Evolutionary conservation across 495 filamentous ascomycete genomes (phyloP), one percentile per base, ranked within the genome.

Genomic region (Immersiella caudata): DNA sequence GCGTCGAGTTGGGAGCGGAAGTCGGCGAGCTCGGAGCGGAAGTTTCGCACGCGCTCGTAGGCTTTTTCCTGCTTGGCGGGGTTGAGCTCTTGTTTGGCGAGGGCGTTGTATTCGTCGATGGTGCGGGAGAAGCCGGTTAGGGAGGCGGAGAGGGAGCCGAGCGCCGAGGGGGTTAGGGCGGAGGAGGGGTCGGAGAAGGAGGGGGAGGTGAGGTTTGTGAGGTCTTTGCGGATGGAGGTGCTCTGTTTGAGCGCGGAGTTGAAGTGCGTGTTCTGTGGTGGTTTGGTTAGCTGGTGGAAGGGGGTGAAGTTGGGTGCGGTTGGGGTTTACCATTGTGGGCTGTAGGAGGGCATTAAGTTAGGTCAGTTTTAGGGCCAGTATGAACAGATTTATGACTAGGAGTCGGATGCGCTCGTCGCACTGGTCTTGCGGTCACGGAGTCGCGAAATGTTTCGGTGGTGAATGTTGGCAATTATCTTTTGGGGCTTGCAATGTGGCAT

Each of bases 181-280:
- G 51, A 61, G 22, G 64, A 40, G 59, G 87, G 87, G 40, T 46
- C 40, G 40, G 40, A 46, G 40, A 46, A 46, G 12, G 90, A 85
- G 12, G 87, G 84, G 68, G 89, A 85, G 59, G 90, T 78, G 71
- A 96, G 91, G 70, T 79, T 80, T 70, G 91, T 87, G 60, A 97
- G 88, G 78, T 97, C 93, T 67, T 88, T 89, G 70, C 93, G 92
- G 74, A 97, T 90, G 7, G 92, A 85, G 64, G 91, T 93, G 55
- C 90, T 91, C 82, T 97, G 94, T 80, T 96, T 96, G 29, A 97
- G 87, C 33, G 95, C 94, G 20, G 93, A 94, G 79, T 97, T 97
- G 86, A 97, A 97, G 68, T 94, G 86, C 18, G 92, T 92, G 78
- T 97, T 97, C 94, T 86, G 58, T 1, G 26, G 26, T 4, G 0